phyloP scores from a whole-genome alignment of 371 early-diverging fungal genomes.

The Funneliformis caledonium region DNA sequence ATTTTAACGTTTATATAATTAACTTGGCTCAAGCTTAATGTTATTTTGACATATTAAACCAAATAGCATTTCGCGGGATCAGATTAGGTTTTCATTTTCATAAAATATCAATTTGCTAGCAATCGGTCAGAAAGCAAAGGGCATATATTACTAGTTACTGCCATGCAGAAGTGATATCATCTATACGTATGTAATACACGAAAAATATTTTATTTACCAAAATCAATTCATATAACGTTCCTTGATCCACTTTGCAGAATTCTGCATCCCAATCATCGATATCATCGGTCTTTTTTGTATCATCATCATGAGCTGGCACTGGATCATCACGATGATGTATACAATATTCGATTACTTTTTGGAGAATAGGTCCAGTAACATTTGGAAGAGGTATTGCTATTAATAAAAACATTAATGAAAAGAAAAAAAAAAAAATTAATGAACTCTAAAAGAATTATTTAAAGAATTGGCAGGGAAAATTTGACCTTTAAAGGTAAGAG shows the following conservation, averaged over 20 bases:
- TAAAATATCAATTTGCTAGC: no score
- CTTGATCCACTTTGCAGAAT: slow-evolving; percentile 87
- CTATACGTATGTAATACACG: neutral
- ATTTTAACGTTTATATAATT: neutral
- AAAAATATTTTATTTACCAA: slow-evolving; percentile 48
- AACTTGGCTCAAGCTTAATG: no score
- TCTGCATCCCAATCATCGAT: slow-evolving; percentile 84
- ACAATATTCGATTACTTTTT: slow-evolving; percentile 84
- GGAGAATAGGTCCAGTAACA: slow-evolving; percentile 80
- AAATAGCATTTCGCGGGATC: no score
- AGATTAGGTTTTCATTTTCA: no score
- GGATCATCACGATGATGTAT: slow-evolving; percentile 81
- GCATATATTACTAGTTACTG: no score
- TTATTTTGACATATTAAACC: no score
- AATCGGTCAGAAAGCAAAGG: no score
- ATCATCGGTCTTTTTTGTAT: slow-evolving; percentile 56
- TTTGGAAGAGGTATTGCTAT: slow-evolving; percentile 83
- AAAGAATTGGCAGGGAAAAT: neutral
- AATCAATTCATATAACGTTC: slow-evolving; percentile 86
- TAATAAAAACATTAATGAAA: neutral
- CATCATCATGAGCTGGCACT: slow-evolving; percentile 39
- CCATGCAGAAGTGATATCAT: no score
- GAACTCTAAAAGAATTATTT: no score
- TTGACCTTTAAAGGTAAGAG: neutral
- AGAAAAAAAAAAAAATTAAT: neutral